Conservation (phyloP, 352 stramenopile genomes). For the Phytopythium sindhum region DNA sequence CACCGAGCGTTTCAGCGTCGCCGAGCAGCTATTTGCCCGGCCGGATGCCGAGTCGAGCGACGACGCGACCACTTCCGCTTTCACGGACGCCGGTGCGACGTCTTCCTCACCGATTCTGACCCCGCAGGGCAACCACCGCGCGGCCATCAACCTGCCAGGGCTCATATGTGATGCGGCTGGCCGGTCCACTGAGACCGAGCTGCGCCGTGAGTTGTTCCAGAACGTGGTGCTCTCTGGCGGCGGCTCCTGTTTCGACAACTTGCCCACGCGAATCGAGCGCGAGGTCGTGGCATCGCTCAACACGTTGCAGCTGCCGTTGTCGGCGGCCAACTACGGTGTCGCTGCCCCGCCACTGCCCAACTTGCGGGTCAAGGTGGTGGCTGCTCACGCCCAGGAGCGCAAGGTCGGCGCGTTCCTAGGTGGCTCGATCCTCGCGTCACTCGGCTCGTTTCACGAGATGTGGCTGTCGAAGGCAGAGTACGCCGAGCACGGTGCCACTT, state of each 20-base stretch:
- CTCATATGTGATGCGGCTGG: constrained; percentile 60
- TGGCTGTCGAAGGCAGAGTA: constrained; percentile 99
- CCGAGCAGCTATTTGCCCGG: constrained; percentile 85
- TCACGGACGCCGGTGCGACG: constrained; percentile 2
- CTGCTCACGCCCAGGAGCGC: constrained; percentile 60
- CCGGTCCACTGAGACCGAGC: constrained; percentile 64
- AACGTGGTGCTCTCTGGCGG: constrained; percentile 79
- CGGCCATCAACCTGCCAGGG: constrained; percentile 56
- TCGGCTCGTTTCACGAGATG: constrained; percentile 99
- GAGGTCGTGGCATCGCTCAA: constrained; percentile 61
- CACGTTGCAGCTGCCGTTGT: constrained; percentile 28
- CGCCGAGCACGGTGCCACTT: constrained; percentile 93
- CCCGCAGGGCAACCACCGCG: background rate
- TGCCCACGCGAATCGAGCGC: constrained; percentile 66
- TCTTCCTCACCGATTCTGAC: constrained; percentile 9
- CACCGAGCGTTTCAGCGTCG: constrained; percentile 85
- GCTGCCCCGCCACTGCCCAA: constrained; percentile 18
- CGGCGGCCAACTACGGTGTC: constrained; percentile 14
- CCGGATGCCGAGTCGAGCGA: background rate
- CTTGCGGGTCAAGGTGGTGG: constrained; percentile 68
- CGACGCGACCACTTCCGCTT: background rate
- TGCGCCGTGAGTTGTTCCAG: constrained; percentile 78
- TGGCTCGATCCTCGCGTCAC: constrained; percentile 95
- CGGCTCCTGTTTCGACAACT: constrained; percentile 80
- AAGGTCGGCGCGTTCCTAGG: constrained; percentile 85